A percentile compares a stretch with the other conserved stretches of the same genome.
These are phyloP conservation scores for Truncatella angustata DNA, from an alignment of 2,329 filamentous ascomycete genomes.

Conservation along the genomic window DNA sequence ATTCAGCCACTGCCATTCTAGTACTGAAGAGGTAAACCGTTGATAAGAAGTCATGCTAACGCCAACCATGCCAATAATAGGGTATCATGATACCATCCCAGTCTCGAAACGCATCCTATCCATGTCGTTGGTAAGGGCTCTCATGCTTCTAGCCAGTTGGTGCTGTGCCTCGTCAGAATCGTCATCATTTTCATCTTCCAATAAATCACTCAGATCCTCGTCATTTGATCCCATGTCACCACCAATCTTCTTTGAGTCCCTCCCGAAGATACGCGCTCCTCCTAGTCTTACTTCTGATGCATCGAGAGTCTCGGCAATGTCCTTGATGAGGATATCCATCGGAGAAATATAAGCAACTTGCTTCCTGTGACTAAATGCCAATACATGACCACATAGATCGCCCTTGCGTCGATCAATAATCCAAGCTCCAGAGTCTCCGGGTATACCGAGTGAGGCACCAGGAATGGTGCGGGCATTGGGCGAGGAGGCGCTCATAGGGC, in stretches of 20 bases:
- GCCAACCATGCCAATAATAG: not conserved
- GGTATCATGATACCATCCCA: not conserved
- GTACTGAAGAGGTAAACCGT: not conserved
- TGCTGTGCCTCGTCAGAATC: slow-evolving; percentile 7
- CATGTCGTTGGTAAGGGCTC: slow-evolving; percentile 20
- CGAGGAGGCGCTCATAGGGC: slow-evolving; percentile 6
- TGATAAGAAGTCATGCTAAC: not conserved
- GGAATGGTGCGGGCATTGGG: slow-evolving; percentile 18
- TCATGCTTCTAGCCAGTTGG: not conserved
- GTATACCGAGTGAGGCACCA: slow-evolving; percentile 57
- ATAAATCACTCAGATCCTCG: slow-evolving; percentile 26
- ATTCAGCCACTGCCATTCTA: too few species aligned
- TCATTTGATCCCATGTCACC: slow-evolving; percentile 10
- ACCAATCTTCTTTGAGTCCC: slow-evolving; percentile 16
- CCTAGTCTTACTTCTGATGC: slow-evolving; percentile 69
- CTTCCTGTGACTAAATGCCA: slow-evolving; percentile 82
- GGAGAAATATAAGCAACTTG: slow-evolving; percentile 88
- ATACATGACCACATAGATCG: slow-evolving; percentile 81
- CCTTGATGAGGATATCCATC: slow-evolving; percentile 85
- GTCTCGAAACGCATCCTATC: slow-evolving; percentile 23
- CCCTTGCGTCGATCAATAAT: slow-evolving; percentile 79
- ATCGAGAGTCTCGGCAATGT: slow-evolving; percentile 77
- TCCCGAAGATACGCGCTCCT: slow-evolving; percentile 41
- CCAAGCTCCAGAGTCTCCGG: slow-evolving; percentile 93
- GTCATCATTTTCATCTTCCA: slow-evolving; percentile 19